Percentiles rank a stretch among this genome's conserved stretches.
phyloP scores from a whole-genome alignment of 2,329 filamentous ascomycete species.

The Pezicula carpinea region DNA sequence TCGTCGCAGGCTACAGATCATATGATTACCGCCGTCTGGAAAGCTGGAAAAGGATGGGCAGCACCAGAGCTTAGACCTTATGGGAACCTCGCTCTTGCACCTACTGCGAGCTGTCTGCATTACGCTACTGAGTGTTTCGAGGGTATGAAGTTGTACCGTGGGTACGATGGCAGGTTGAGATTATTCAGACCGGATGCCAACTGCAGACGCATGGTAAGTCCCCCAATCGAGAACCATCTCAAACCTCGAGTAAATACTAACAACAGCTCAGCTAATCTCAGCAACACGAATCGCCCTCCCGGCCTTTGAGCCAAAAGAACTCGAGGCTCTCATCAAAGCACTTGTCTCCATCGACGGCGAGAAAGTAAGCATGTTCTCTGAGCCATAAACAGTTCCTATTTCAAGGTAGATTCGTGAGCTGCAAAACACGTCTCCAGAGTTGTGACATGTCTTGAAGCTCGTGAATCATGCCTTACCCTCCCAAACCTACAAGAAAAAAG shows the following conservation, averaged over 20 bases:
- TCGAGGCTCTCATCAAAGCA: slow-evolving; percentile 68
- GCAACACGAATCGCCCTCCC: slow-evolving; percentile 68
- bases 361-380: too few relatives aligned
- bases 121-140: slow-evolving; percentile 92
- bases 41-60: slow-evolving; percentile 60
- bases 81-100: slow-evolving; percentile 72
- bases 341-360: slow-evolving; percentile 69
- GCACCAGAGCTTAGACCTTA: slow-evolving; percentile 73
- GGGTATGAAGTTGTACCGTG: slow-evolving; percentile 79
- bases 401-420: too few relatives aligned
- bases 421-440: too few relatives aligned
- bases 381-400: too few relatives aligned
- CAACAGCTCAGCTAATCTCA: slow-evolving; percentile 40
- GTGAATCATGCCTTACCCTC: too few relatives aligned
- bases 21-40: slow-evolving; percentile 77
- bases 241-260: slow-evolving; percentile 46
- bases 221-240: slow-evolving; percentile 73
- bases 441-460: too few relatives aligned
- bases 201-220: slow-evolving; percentile 38
- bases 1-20: slow-evolving; percentile 62
- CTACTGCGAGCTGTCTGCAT: slow-evolving; percentile 75
- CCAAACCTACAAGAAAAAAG: too few relatives aligned
- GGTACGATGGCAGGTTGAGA: slow-evolving; percentile 58
- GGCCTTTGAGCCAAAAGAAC: slow-evolving; percentile 63
- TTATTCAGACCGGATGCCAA: slow-evolving; percentile 61